Evolutionary conservation across 1,139 yeast species (phyloP), one percentile per base, ranked within the genome.

Genomic region (Wickerhamiella infanticola): DNA sequence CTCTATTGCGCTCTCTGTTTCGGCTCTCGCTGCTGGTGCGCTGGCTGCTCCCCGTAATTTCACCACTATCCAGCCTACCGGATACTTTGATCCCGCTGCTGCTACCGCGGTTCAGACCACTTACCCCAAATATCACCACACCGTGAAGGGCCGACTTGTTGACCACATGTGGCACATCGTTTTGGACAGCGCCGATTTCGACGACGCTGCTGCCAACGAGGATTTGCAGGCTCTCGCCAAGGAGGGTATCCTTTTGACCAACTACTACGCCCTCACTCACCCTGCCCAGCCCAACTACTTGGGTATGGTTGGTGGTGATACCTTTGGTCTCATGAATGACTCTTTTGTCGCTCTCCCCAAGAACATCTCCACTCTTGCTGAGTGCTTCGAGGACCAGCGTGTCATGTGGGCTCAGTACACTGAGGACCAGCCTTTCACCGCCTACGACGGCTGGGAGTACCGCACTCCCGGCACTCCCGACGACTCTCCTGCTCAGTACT

Each of bases 201-300:
- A 67, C 55, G 72, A 71, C 56, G 75, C 74, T 40, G 64, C 64
- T 40, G 68, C 63, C 50, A 64, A 70, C 54, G 57, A 63, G 5
- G 67, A 67, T 42, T 58, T 72, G 53, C 59, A 61, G 54, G 62
- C 61, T 55, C 60, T 70, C 41, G 66, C 68, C 24, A 49, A 61
- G 52, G 57, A 68, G 43, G 76, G 74, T 54, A 62, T 70, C 46
- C 58, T 62, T 36, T 61, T 72, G 53, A 63, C 62, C 57, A 72
- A 72, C 63, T 70, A 72, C 63, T 70, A 71, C 66, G 68, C 69
- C 33, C 53, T 70, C 36, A 68, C 74, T 41, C 73, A 70, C 54
- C 74, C 75, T 43, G 70, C 75, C 1, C 71, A 71, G 62, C 74
- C 75, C 51, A 72, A 72, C 61, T 72, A 71, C 57, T 55, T 70